Evolutionary conservation across 2,329 filamentous ascomycete genomes (phyloP).

Genomic region (Leptodontidium sp.): DNA sequence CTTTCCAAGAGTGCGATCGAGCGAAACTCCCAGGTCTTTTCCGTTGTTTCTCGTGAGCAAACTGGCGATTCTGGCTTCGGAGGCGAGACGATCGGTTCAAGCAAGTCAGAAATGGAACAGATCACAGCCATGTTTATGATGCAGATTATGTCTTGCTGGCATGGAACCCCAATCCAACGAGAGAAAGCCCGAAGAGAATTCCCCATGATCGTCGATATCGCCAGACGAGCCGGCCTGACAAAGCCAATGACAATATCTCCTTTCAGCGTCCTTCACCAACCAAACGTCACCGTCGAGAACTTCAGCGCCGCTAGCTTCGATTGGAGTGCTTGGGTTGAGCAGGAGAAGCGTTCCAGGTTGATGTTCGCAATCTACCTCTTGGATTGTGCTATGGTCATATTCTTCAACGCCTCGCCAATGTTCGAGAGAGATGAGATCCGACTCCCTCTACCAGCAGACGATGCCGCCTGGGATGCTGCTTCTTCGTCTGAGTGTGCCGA

Average conservation of each 20-base stretch:
- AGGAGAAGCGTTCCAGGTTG: conserved; percentile 72
- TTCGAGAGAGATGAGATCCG: conserved; percentile 71
- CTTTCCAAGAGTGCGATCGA: conserved; percentile 66
- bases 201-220: conserved; percentile 62
- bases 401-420: conserved; percentile 72
- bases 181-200: conserved; percentile 68
- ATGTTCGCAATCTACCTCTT: conserved; percentile 71
- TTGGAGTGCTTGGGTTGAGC: conserved; percentile 74
- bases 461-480: conserved; percentile 76
- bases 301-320: conserved; percentile 63
- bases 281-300: conserved; percentile 55
- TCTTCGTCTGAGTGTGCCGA: conserved; percentile 66
- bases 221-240: conserved; percentile 64
- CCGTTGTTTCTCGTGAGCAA: conserved; percentile 51
- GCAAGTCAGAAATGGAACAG: conserved; percentile 65
- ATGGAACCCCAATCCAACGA: conserved; percentile 72
- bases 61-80: conserved; percentile 51
- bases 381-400: conserved; percentile 72
- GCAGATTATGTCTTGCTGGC: conserved; percentile 71
- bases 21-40: conserved; percentile 61
- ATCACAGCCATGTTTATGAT: conserved; percentile 72
- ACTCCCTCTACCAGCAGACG: conserved; percentile 75
- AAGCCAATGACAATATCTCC: conserved; percentile 59
- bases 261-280: conserved; percentile 69
- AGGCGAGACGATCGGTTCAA: conserved; percentile 49